Conservation (phyloP, 768 basidiomycete genomes). For the Boletus rex-veris region DNA sequence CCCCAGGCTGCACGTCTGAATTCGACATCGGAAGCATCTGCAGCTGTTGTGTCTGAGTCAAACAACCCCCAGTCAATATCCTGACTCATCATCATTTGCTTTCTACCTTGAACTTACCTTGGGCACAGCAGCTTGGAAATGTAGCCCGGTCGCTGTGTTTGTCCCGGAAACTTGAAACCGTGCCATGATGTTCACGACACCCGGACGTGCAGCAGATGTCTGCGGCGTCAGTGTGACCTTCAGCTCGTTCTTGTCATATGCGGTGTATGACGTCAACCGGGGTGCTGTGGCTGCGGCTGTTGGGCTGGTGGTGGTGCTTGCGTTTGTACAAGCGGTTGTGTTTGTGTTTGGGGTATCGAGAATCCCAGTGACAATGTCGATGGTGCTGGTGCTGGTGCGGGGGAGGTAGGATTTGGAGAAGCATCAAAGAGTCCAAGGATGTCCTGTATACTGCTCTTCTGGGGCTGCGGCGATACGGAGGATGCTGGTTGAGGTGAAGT, state of each 20-base stretch:
- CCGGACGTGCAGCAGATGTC: conserved; percentile 74
- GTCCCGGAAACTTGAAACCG: conserved; percentile 71
- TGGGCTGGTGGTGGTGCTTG: conserved; percentile 32
- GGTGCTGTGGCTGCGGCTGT: conserved; percentile 37
- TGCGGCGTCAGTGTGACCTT: conserved; percentile 89
- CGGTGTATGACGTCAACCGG: conserved; percentile 69
- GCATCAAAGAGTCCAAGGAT: conserved; percentile 86
- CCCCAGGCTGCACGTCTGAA: conserved; percentile 69
- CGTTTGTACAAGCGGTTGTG: conserved; percentile 32
- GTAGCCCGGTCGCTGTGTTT: conserved; percentile 57
- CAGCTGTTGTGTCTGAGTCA: conserved; percentile 80
- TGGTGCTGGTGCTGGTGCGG: conserved; percentile 10
- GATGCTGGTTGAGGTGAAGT: conserved; percentile 33
- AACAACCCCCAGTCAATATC: neutral
- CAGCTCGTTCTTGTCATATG: conserved; percentile 89
- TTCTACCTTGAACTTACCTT: conserved; percentile 50
- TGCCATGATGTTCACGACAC: conserved; percentile 86
- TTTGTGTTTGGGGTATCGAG: conserved; percentile 37
- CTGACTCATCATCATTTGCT: neutral
- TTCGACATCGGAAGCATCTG: conserved; percentile 99
- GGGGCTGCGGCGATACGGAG: conserved; percentile 42
- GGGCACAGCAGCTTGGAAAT: conserved; percentile 97
- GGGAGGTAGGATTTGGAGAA: conserved; percentile 34
- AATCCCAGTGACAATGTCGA: conserved; percentile 35
- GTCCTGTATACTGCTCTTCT: conserved; percentile 73